phyloP scores from a whole-genome alignment of 2,329 filamentous ascomycete genomes.

The Parastagonospora nodorum region DNA sequence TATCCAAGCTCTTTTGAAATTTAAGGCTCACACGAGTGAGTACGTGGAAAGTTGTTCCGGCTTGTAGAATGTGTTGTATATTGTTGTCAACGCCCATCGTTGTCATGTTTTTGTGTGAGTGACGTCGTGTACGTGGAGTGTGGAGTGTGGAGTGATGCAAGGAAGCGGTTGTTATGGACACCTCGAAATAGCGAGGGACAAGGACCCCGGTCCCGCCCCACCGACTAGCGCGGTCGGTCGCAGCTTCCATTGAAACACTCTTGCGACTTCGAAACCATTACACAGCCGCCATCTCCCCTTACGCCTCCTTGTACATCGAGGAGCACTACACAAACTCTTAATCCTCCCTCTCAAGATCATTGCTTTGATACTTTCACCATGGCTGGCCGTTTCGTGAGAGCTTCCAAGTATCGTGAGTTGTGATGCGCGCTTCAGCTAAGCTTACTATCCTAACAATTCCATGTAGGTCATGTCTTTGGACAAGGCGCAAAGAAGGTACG shows the following conservation, averaged over 20 bases:
- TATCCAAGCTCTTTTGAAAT: too few species aligned
- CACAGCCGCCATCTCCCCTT: constrained; percentile 8
- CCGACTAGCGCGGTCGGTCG: constrained; percentile 5
- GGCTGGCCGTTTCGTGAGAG: constrained; percentile 74
- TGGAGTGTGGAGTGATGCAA: too few species aligned
- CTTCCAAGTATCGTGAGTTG: constrained; percentile 71
- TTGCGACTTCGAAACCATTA: constrained; percentile 8
- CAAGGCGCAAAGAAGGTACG: constrained; percentile 83
- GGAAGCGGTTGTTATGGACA: too few species aligned
- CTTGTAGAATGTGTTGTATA: too few species aligned
- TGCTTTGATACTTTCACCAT: constrained; percentile 48
- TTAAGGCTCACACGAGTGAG: too few species aligned
- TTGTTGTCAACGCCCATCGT: too few species aligned
- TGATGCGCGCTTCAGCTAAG: constrained; percentile 26
- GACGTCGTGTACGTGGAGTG: too few species aligned
- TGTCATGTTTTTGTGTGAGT: too few species aligned
- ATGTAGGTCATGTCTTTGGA: constrained; percentile 93
- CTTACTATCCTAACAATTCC: constrained; percentile 27
- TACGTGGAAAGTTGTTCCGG: too few species aligned
- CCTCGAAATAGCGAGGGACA: too few species aligned
- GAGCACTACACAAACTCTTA: neutral
- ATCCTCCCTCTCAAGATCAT: neutral
- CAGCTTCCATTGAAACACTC: constrained; percentile 14
- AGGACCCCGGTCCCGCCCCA: neutral
- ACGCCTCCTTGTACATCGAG: constrained; percentile 10